Evolutionary conservation across 1,284 basidiomycete genomes (phyloP).

Genomic region (Paramarasmius palmivorus): DNA sequence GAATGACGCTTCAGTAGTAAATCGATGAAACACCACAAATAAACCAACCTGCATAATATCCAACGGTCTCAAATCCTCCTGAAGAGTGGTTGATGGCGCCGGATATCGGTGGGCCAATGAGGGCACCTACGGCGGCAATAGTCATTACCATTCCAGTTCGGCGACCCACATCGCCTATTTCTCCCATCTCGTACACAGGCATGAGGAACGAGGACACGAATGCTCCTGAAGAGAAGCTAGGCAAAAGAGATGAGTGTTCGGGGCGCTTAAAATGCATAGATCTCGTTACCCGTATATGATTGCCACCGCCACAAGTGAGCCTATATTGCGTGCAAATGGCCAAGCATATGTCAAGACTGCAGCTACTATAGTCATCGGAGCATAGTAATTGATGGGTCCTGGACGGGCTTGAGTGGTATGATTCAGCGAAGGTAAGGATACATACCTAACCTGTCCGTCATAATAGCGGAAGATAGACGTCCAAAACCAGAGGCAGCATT

Average conservation of each 20-base stretch:
- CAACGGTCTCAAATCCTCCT: slow-evolving; percentile 36
- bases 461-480: slow-evolving; percentile 35
- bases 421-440: background rate
- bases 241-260: background rate
- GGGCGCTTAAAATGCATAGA: background rate
- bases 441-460: slow-evolving; percentile 39
- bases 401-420: background rate
- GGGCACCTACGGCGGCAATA: slow-evolving; percentile 32
- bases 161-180: slow-evolving; percentile 43
- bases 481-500: slow-evolving; percentile 42
- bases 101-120: slow-evolving; percentile 47
- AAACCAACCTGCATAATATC: slow-evolving; percentile 38
- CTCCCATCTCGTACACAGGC: slow-evolving; percentile 47
- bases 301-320: slow-evolving; percentile 33
- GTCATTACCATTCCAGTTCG: slow-evolving; percentile 50
- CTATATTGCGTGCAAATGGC: slow-evolving; percentile 36
- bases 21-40: too few relatives aligned
- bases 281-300: slow-evolving; percentile 42
- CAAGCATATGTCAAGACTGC: slow-evolving; percentile 42
- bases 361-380: slow-evolving; percentile 37
- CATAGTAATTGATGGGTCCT: slow-evolving; percentile 46
- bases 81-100: slow-evolving; percentile 43
- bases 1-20: background rate
- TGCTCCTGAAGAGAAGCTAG: slow-evolving; percentile 42
- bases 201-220: slow-evolving; percentile 40